Conservation (phyloP, 2,329 filamentous ascomycete genomes). For the Lecanicillium sp. region DNA sequence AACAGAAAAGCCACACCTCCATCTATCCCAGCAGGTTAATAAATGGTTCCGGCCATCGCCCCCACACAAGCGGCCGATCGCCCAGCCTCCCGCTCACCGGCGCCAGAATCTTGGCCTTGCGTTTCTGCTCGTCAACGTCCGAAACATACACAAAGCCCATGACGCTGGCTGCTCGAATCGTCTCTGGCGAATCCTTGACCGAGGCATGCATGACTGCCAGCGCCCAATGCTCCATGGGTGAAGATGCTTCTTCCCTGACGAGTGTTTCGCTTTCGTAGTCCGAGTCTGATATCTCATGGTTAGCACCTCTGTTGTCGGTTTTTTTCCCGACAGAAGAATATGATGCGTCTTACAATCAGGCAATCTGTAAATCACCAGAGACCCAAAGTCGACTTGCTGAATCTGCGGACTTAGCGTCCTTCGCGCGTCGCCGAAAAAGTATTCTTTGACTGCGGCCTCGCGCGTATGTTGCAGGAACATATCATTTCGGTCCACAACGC, state of each 20-base stretch:
- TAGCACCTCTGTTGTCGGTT: too few relatives aligned
- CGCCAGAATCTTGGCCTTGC: constrained; percentile 70
- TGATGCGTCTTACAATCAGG: constrained; percentile 43
- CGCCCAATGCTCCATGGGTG: constrained; percentile 69
- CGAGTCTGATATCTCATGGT: too few relatives aligned
- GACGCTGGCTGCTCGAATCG: constrained; percentile 71
- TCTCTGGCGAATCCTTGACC: constrained; percentile 58
- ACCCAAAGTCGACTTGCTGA: constrained; percentile 71
- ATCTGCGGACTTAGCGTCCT: constrained; percentile 80
- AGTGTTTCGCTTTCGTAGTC: constrained; percentile 34
- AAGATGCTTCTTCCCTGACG: constrained; percentile 55
- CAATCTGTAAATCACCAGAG: constrained; percentile 64
- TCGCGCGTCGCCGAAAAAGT: constrained; percentile 82
- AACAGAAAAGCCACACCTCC: not conserved
- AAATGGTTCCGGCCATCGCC: constrained; percentile 77
- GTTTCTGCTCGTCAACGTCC: constrained; percentile 79
- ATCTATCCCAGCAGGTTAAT: constrained; percentile 60
- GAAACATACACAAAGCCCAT: constrained; percentile 92
- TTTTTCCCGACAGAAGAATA: not conserved
- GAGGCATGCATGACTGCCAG: constrained; percentile 78
- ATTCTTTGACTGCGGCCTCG: constrained; percentile 75
- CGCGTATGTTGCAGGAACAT: constrained; percentile 64
- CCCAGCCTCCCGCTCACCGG: constrained; percentile 78
- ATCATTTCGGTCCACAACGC: constrained; percentile 69
- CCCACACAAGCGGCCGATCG: constrained; percentile 72